These are phyloP conservation scores for Solanum okadae DNA, from an alignment of 257 asterid genomes.

Conservation along the genomic window DNA sequence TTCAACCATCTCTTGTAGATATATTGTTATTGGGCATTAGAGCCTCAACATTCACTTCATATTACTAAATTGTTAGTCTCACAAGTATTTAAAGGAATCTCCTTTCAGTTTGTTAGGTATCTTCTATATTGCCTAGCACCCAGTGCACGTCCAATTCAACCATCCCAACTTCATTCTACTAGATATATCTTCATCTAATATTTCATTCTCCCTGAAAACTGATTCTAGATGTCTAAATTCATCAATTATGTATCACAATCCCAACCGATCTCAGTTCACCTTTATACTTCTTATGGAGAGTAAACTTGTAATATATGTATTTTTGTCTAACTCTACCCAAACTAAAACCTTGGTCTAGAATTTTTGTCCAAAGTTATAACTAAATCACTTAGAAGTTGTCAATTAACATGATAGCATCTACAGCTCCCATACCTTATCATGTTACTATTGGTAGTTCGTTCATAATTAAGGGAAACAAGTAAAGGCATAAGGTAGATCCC, in stretches of 20 bases:
- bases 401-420: not conserved
- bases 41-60: not conserved
- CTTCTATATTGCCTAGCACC: not conserved
- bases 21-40: not conserved
- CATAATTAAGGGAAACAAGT: not conserved
- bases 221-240: not conserved
- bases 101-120: not conserved
- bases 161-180: not conserved
- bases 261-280: not conserved
- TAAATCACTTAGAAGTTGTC: not conserved
- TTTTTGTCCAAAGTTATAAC: not conserved
- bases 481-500: not conserved
- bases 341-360: not conserved
- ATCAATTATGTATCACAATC: not conserved
- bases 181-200: not conserved
- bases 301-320: not conserved
- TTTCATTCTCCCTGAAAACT: not conserved
- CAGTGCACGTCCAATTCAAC: not conserved
- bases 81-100: not conserved
- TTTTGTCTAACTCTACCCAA: not conserved
- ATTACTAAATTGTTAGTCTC: not conserved
- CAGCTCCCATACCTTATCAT: not conserved
- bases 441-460: not conserved
- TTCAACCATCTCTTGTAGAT: not conserved
- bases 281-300: not conserved